These are phyloP conservation scores for Alternaria longipes DNA, from an alignment of 2,329 filamentous ascomycete genomes.

Conservation along the genomic window DNA sequence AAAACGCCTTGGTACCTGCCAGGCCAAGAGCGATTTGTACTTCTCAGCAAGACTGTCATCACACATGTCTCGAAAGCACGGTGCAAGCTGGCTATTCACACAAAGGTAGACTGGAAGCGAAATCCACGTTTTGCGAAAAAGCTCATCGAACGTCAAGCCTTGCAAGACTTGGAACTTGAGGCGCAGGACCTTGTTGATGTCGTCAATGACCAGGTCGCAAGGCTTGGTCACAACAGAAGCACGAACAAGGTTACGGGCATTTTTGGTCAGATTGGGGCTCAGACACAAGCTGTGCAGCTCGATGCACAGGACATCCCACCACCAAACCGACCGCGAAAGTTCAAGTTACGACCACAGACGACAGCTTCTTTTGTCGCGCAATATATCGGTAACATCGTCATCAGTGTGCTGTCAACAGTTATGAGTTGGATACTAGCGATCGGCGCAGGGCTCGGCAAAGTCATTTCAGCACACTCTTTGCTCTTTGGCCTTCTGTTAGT, in stretches of 20 bases:
- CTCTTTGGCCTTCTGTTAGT: slow-evolving; percentile 73
- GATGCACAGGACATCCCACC: slow-evolving; percentile 48
- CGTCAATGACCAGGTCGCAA: slow-evolving; percentile 78
- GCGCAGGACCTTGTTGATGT: slow-evolving; percentile 79
- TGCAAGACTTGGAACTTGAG: slow-evolving; percentile 76
- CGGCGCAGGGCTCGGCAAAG: slow-evolving; percentile 71
- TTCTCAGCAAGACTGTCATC: slow-evolving; percentile 91
- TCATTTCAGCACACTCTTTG: slow-evolving; percentile 76
- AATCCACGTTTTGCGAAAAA: slow-evolving; percentile 53
- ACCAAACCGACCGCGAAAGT: slow-evolving; percentile 49
- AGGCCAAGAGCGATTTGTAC: slow-evolving; percentile 77
- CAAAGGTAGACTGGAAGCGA: slow-evolving; percentile 85
- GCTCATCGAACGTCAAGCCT: slow-evolving; percentile 70
- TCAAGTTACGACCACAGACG: slow-evolving; percentile 60
- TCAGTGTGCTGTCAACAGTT: slow-evolving; percentile 77
- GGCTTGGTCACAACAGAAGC: slow-evolving; percentile 75
- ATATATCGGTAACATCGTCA: slow-evolving; percentile 74
- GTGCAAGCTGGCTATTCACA: slow-evolving; percentile 89
- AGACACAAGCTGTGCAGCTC: slow-evolving; percentile 67
- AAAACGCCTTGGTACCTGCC: slow-evolving; percentile 85
- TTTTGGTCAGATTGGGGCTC: slow-evolving; percentile 77
- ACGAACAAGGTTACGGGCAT: slow-evolving; percentile 82
- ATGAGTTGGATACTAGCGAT: slow-evolving; percentile 79
- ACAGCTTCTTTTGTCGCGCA: slow-evolving; percentile 77
- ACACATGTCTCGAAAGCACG: slow-evolving; percentile 92